Evolutionary conservation across 352 stramenopile species (phyloP).

Genomic region (Phytopythium mirpurense): DNA sequence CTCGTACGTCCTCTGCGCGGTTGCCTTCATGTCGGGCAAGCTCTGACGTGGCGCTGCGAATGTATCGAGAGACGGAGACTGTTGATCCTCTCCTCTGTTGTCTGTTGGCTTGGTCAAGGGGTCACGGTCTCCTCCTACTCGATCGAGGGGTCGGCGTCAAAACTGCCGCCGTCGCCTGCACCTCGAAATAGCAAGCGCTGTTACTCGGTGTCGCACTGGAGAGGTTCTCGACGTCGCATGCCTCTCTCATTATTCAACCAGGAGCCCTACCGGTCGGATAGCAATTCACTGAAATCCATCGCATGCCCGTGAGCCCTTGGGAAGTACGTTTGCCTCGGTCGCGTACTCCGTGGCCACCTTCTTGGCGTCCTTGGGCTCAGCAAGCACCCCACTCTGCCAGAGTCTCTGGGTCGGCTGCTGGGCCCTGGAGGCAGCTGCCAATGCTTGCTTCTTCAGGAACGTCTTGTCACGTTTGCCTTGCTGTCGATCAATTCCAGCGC

Average conservation of each 20-base stretch:
- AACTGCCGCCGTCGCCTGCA: too few species aligned
- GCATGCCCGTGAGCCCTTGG: too few species aligned
- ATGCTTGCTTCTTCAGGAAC: slow-evolving; percentile 52
- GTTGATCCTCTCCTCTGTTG: neutral
- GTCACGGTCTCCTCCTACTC: too few species aligned
- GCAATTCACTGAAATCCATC: too few species aligned
- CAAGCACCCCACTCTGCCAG: slow-evolving; percentile 32
- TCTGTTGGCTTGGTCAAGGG: too few species aligned
- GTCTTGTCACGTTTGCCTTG: slow-evolving; percentile 59
- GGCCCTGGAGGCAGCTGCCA: slow-evolving; percentile 33
- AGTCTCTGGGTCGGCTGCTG: slow-evolving; percentile 45
- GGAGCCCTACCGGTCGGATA: too few species aligned
- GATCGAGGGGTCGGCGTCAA: neutral
- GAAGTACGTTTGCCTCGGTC: slow-evolving; percentile 38
- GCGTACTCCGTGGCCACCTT: slow-evolving; percentile 27
- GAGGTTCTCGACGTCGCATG: too few species aligned
- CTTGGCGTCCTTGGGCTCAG: slow-evolving; percentile 61
- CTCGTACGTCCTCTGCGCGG: neutral
- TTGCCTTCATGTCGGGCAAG: slow-evolving; percentile 4
- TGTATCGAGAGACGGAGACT: neutral
- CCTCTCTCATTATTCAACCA: too few species aligned
- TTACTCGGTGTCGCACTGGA: too few species aligned
- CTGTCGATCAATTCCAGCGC: slow-evolving; percentile 55
- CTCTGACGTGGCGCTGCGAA: too few species aligned
- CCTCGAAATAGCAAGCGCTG: too few species aligned